Evolutionary conservation across 2,329 filamentous ascomycete species (phyloP).

Genomic region (Botrytis porri): DNA sequence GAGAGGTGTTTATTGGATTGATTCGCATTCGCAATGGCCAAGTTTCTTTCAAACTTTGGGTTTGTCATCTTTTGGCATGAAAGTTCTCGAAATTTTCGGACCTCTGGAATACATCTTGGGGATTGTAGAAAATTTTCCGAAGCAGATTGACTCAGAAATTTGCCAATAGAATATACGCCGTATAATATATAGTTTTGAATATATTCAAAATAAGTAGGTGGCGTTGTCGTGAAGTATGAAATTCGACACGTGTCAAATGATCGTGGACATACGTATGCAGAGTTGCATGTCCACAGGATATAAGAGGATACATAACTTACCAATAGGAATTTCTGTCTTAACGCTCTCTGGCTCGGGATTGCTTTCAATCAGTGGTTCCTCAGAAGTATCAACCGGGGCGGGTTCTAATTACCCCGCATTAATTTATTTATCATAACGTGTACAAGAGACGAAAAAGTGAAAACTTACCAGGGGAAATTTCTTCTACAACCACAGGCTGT

Average conservation of each 20-base stretch:
- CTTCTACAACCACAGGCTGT: neutral
- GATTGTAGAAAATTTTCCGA: neutral
- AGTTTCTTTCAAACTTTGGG: neutral
- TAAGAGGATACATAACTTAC: slow-evolving; percentile 3
- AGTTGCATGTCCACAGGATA: neutral
- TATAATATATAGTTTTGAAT: neutral
- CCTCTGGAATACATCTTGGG: neutral
- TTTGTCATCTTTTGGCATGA: neutral
- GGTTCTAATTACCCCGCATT: slow-evolving; percentile 6
- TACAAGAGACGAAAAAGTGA: neutral
- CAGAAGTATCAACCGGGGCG: neutral
- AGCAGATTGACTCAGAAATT: neutral
- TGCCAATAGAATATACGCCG: neutral
- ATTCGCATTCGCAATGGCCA: neutral
- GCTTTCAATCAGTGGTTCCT: neutral
- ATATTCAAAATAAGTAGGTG: neutral
- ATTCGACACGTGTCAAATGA: slow-evolving; percentile 6
- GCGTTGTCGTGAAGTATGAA: neutral
- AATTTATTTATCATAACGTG: slow-evolving; percentile 2
- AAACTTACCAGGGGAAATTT: neutral
- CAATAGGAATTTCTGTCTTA: neutral
- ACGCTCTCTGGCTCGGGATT: neutral
- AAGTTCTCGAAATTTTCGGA: neutral
- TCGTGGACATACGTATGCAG: slow-evolving; percentile 4
- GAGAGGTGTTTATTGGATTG: neutral